Conservation (phyloP, 805 yeast species). For the Candida incommunis region DNA sequence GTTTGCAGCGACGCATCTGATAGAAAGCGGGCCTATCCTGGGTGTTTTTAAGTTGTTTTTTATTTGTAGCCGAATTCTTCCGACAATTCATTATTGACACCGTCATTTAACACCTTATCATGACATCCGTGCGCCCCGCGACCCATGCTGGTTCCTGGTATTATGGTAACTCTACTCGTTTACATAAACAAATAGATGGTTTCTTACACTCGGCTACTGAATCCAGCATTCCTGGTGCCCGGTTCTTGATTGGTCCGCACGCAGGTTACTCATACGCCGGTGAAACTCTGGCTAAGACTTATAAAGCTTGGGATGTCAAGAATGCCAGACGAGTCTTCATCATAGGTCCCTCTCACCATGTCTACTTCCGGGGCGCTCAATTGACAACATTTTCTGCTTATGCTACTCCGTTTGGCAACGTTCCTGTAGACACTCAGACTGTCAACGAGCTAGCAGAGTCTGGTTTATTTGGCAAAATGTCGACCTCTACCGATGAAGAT, state of each 20-base stretch:
- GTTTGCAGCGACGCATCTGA: no score
- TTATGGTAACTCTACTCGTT: constrained; percentile 26
- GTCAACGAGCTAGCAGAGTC: constrained; percentile 18
- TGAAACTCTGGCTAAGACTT: constrained; percentile 59
- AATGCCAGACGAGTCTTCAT: constrained; percentile 52
- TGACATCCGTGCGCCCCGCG: constrained; percentile 37
- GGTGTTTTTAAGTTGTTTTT: no score
- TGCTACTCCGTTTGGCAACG: constrained; percentile 72
- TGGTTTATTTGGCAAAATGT: constrained; percentile 41
- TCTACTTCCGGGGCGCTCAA: constrained; percentile 53
- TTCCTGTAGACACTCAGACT: constrained; percentile 42
- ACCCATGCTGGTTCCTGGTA: constrained; percentile 94
- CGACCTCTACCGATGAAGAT: constrained; percentile 47
- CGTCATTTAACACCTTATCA: no score
- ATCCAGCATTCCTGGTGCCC: constrained; percentile 24
- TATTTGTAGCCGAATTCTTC: no score
- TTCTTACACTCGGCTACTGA: constrained; percentile 27
- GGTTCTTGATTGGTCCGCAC: constrained; percentile 57
- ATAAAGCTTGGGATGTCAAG: constrained; percentile 50
- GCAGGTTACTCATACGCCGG: constrained; percentile 90
- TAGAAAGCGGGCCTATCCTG: no score
- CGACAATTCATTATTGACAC: no score
- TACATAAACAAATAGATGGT: constrained; percentile 37
- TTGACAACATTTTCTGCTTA: constrained; percentile 38
- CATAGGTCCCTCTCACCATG: constrained; percentile 89